Evolutionary conservation across 352 stramenopile species (phyloP).

Genomic region (Globisporangium ultimum): DNA sequence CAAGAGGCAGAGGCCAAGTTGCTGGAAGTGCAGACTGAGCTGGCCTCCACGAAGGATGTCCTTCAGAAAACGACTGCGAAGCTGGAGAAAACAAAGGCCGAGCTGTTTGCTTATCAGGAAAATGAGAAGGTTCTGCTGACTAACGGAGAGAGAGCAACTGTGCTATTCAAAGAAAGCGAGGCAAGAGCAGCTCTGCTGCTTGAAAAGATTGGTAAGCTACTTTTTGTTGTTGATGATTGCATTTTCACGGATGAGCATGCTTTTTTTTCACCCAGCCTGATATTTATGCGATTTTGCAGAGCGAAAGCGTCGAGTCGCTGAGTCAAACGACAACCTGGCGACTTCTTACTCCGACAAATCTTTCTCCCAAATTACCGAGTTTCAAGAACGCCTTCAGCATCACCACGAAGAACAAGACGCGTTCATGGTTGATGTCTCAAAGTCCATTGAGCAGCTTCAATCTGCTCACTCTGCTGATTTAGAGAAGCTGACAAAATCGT

Average conservation of each 20-base stretch:
- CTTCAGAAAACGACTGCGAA: constrained; percentile 26
- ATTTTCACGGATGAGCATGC: neutral
- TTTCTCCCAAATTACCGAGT: constrained; percentile 36
- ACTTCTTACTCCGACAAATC: constrained; percentile 41
- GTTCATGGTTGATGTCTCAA: constrained; percentile 40
- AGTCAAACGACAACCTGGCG: constrained; percentile 45
- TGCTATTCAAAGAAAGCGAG: constrained; percentile 59
- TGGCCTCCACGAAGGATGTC: constrained; percentile 28
- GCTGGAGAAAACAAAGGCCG: constrained; percentile 22
- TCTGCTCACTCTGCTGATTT: constrained; percentile 42
- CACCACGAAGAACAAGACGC: constrained; percentile 49
- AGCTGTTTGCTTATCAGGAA: constrained; percentile 41
- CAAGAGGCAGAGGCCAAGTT: constrained; percentile 43
- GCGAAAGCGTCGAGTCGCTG: constrained; percentile 40
- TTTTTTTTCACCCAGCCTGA: neutral
- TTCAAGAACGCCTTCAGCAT: constrained; percentile 39
- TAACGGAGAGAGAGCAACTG: constrained; percentile 46
- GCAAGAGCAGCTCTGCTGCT: constrained; percentile 36
- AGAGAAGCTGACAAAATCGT: constrained; percentile 26
- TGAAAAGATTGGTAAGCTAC: constrained; percentile 45
- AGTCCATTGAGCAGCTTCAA: constrained; percentile 44
- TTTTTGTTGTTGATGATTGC: neutral
- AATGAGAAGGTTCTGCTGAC: constrained; percentile 59
- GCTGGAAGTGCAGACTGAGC: constrained; percentile 23
- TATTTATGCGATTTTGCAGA: constrained; percentile 20